Percentiles rank a stretch among this genome's conserved stretches.
Evolutionary conservation across 2,329 filamentous ascomycete genomes (phyloP).

Genomic region (Rutstroemia sp.): DNA sequence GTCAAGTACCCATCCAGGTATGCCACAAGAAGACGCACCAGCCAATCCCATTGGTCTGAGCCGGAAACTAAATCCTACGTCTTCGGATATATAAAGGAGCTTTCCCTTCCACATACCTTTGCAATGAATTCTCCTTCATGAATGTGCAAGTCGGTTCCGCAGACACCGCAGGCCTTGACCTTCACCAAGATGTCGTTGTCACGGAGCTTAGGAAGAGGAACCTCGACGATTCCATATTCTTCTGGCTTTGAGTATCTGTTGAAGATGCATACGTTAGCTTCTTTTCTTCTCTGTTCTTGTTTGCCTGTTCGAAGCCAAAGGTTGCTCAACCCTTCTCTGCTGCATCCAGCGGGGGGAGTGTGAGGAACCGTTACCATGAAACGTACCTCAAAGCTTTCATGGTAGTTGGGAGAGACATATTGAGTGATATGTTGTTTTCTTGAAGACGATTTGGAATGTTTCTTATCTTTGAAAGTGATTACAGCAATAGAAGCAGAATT

Average conservation of each 20-base stretch:
- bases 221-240: conserved; percentile 51
- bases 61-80: neutral
- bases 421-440: conserved; percentile 11
- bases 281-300: neutral
- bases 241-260: conserved; percentile 53
- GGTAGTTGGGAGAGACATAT: conserved; percentile 35
- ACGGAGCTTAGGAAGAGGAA: conserved; percentile 45
- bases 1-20: conserved; percentile 22
- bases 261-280: neutral
- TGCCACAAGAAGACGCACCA: neutral
- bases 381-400: conserved; percentile 53
- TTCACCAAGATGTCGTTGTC: conserved; percentile 40
- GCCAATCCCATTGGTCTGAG: too few species aligned
- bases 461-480: neutral
- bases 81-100: conserved; percentile 15
- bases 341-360: neutral
- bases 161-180: conserved; percentile 61
- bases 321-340: neutral
- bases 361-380: conserved; percentile 8
- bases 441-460: neutral
- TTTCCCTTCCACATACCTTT: conserved; percentile 33
- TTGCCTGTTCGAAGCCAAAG: neutral
- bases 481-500: neutral
- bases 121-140: conserved; percentile 62
- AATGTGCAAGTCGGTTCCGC: conserved; percentile 42